These are phyloP conservation scores for Trichocomaceae sp. DNA, from an alignment of 2,329 filamentous ascomycete species.

Conservation along the genomic window DNA sequence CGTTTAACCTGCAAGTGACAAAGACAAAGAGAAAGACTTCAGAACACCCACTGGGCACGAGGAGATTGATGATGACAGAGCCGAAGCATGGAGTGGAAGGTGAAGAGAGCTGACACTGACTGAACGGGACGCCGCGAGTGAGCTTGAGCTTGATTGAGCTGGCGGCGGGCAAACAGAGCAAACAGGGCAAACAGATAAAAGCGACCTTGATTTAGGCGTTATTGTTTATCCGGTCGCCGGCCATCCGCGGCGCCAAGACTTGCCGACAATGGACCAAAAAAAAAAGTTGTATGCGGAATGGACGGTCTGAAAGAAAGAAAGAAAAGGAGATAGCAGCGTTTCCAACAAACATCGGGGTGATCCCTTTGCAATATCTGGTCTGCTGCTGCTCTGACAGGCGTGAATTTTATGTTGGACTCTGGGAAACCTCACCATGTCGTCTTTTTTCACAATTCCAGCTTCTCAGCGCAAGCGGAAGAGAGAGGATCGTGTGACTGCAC, in stretches of 20 bases:
- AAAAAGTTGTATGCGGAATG: constrained; percentile 26
- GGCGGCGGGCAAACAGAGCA: constrained; percentile 18
- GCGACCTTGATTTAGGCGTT: constrained; percentile 24
- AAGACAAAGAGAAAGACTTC: not conserved
- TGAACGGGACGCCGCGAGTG: constrained; percentile 27
- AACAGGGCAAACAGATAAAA: too few relatives aligned
- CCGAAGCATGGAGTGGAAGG: not conserved
- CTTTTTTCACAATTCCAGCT: constrained; percentile 86
- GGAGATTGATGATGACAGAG: constrained; percentile 2
- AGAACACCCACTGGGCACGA: not conserved
- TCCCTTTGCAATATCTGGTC: not conserved
- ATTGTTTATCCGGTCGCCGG: constrained; percentile 13
- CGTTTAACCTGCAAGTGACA: not conserved
- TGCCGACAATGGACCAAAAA: constrained; percentile 28
- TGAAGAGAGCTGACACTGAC: not conserved
- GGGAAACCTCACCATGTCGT: constrained; percentile 60
- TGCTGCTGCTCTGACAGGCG: not conserved
- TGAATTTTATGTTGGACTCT: not conserved
- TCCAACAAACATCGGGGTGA: not conserved
- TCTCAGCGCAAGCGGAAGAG: constrained; percentile 89
- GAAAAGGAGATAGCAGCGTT: not conserved
- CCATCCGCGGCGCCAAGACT: constrained; percentile 13
- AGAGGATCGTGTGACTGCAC: constrained; percentile 39
- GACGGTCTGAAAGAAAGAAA: constrained; percentile 11
- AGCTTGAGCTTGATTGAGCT: constrained; percentile 38